These are phyloP conservation scores for Penicillium macrosclerotiorum DNA, from an alignment of 495 filamentous ascomycete species.

Conservation along the genomic window DNA sequence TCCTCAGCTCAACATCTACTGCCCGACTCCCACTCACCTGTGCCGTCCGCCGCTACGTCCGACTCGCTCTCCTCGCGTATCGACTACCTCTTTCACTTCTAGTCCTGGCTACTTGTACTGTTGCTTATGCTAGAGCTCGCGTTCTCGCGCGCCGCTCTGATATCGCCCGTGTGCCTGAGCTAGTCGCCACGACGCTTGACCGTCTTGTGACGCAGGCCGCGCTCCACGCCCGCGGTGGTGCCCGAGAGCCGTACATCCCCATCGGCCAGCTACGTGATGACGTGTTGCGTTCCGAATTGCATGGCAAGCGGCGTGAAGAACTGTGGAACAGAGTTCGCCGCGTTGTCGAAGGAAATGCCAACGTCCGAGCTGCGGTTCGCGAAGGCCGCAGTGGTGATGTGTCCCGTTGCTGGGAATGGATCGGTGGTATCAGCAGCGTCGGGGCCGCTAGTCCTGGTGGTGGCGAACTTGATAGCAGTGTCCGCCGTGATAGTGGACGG, in stretches of 20 bases:
- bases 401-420: slow-evolving; percentile 93
- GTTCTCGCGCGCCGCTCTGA: slow-evolving; percentile 58
- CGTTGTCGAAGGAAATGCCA: slow-evolving; percentile 90
- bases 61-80: slow-evolving; percentile 92
- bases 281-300: slow-evolving; percentile 79
- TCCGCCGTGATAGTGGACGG: slow-evolving; percentile 45
- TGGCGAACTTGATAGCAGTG: slow-evolving; percentile 30
- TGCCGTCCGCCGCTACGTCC: slow-evolving; percentile 82
- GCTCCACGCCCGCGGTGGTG: slow-evolving; percentile 63
- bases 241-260: slow-evolving; percentile 72
- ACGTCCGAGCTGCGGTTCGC: slow-evolving; percentile 80
- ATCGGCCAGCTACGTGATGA: slow-evolving; percentile 90
- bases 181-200: slow-evolving; percentile 80
- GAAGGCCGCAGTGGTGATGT: slow-evolving; percentile 85
- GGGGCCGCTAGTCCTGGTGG: slow-evolving; percentile 26
- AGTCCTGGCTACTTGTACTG: slow-evolving; percentile 45
- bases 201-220: slow-evolving; percentile 79
- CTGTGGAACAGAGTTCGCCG: slow-evolving; percentile 78
- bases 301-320: slow-evolving; percentile 64
- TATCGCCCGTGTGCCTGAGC: slow-evolving; percentile 66
- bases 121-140: slow-evolving; percentile 56
- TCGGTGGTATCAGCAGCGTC: slow-evolving; percentile 61
- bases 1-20: slow-evolving; percentile 74
- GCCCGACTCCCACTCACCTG: slow-evolving; percentile 84
- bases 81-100: slow-evolving; percentile 84